Evolutionary conservation across 176 grass and related monocot genomes (phyloP).

Genomic region (Calamus simplicifolius): DNA sequence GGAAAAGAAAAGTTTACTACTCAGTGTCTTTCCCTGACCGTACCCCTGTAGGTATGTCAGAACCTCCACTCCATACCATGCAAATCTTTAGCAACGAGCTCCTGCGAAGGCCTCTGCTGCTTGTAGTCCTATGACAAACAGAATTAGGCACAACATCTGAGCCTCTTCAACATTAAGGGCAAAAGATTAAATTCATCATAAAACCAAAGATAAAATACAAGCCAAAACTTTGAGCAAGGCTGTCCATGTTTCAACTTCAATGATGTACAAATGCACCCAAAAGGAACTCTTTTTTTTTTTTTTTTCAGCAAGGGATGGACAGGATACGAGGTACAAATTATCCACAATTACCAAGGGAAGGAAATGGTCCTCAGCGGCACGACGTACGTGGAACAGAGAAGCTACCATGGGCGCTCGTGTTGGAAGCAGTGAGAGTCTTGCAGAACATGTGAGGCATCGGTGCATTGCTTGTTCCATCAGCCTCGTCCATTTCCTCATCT

Average conservation of each 20-base stretch:
- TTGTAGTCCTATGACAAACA: slow-evolving; percentile 63
- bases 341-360: slow-evolving; percentile 53
- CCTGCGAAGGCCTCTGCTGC: slow-evolving; percentile 91
- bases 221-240: no score
- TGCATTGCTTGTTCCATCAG: slow-evolving; percentile 43
- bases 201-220: no score
- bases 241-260: no score
- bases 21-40: background rate
- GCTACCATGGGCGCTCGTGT: slow-evolving; percentile 90
- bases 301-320: no score
- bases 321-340: no score
- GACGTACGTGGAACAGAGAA: slow-evolving; percentile 99
- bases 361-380: slow-evolving; percentile 93
- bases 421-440: slow-evolving; percentile 94
- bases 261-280: no score
- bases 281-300: no score
- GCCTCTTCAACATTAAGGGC: no score
- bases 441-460: slow-evolving; percentile 90
- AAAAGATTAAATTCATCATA: no score
- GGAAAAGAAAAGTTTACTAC: no score
- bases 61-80: slow-evolving; percentile 85
- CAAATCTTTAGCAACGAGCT: slow-evolving; percentile 89
- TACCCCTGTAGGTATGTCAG: slow-evolving; percentile 97
- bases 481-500: slow-evolving; percentile 40
- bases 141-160: no score